A percentile compares a stretch with the other conserved stretches of the same genome.
Evolutionary conservation across 768 basidiomycete genomes (phyloP).

Genomic region (Suillus tomentosus): DNA sequence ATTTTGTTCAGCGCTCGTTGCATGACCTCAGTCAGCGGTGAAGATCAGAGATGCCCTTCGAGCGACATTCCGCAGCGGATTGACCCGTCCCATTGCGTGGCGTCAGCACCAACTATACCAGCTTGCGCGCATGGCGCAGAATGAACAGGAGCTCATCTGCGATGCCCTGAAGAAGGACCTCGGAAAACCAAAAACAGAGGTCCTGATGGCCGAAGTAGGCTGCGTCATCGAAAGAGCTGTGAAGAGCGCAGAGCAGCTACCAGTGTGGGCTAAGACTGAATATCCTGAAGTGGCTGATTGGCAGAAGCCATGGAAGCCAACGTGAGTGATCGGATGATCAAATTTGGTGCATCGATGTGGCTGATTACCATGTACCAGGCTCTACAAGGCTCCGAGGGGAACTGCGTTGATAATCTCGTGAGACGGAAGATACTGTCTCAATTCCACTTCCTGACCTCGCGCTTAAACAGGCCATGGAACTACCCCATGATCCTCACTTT

Average conservation of each 20-base stretch:
- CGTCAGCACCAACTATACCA: conserved; percentile 66
- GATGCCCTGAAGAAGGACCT: conserved; percentile 49
- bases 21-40: neutral
- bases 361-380: conserved; percentile 12
- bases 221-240: conserved; percentile 44
- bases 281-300: conserved; percentile 38
- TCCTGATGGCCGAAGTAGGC: conserved; percentile 46
- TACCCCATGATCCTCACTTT: conserved; percentile 59
- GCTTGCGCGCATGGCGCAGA: conserved; percentile 60
- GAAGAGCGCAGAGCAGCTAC: conserved; percentile 49
- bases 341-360: neutral
- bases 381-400: conserved; percentile 62
- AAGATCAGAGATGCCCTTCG: conserved; percentile 42
- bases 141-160: conserved; percentile 57
- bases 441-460: neutral
- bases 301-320: conserved; percentile 55
- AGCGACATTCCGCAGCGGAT: conserved; percentile 51
- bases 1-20: neutral
- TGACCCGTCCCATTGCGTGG: conserved; percentile 55
- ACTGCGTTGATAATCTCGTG: conserved; percentile 62
- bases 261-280: conserved; percentile 57
- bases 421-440: conserved; percentile 23
- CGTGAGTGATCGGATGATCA: conserved; percentile 21
- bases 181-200: conserved; percentile 43
- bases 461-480: conserved; percentile 60